phyloP scores from a whole-genome alignment of 441 rosid species.

The Hypseocharis bilobata region DNA sequence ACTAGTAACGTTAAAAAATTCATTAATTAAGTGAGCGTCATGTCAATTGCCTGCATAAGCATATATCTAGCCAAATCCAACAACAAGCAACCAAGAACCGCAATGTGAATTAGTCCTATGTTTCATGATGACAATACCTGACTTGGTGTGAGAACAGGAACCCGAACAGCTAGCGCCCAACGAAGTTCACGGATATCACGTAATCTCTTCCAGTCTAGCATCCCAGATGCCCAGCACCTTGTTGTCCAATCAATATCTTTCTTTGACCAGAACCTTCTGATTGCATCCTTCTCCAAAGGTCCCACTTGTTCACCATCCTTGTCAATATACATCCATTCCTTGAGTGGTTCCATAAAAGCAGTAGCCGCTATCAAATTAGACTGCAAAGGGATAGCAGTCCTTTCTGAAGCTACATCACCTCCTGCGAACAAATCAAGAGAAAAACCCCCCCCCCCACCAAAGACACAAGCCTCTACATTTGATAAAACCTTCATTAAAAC shows the following conservation, averaged over 20 bases:
- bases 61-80: background rate
- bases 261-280: conserved; percentile 94
- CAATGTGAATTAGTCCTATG: conserved; percentile 17
- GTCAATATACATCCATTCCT: conserved; percentile 93
- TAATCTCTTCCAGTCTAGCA: conserved; percentile 90
- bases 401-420: conserved; percentile 91
- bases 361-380: conserved; percentile 95
- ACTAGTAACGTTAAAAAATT: background rate
- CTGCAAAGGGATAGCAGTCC: conserved; percentile 93
- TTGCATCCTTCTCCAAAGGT: conserved; percentile 91
- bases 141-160: conserved; percentile 87
- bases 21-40: background rate
- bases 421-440: conserved; percentile 92
- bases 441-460: conserved; percentile 95
- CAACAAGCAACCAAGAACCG: conserved; percentile 12
- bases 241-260: conserved; percentile 84
- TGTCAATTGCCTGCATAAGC: background rate
- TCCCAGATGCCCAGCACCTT: conserved; percentile 92
- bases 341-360: conserved; percentile 98
- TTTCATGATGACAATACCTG: conserved; percentile 49
- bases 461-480: conserved; percentile 86
- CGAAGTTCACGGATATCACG: conserved; percentile 99
- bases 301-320: conserved; percentile 75
- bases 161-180: conserved; percentile 86
- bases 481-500: conserved; percentile 86